Evolutionary conservation across 129 eudicot species (phyloP).

Genomic region (Rutidosis leptorrhynchoides): DNA sequence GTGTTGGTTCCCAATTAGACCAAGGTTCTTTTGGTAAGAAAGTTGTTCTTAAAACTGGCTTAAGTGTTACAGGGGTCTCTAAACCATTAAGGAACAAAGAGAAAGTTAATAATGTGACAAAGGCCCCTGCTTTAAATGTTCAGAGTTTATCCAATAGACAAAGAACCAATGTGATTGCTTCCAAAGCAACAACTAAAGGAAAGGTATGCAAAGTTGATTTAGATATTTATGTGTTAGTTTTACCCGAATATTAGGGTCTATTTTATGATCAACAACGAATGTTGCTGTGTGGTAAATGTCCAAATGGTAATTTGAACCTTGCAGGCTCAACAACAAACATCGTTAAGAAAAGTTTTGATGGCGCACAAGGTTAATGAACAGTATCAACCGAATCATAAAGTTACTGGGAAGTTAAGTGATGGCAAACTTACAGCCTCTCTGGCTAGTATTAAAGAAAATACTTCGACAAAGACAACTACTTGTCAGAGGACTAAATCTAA

Average conservation of each 20-base stretch:
- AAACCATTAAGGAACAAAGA: not conserved
- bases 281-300: not conserved
- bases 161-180: constrained; percentile 2
- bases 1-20: constrained; percentile 47
- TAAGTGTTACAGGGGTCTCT: constrained; percentile 19
- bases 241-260: not conserved
- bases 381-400: constrained; percentile 5
- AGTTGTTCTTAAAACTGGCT: constrained; percentile 18
- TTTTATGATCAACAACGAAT: not conserved
- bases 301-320: constrained; percentile 5
- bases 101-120: constrained; percentile 4
- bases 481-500: constrained; percentile 19
- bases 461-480: not conserved
- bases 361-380: constrained; percentile 31
- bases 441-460: constrained; percentile 37
- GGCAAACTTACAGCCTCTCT: constrained; percentile 1
- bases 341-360: constrained; percentile 32
- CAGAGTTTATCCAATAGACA: constrained; percentile 11
- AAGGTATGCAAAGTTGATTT: constrained; percentile 32
- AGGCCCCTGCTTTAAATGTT: constrained; percentile 28
- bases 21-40: constrained; percentile 20
- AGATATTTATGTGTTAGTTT: not conserved
- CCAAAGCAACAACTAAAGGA: constrained; percentile 32
- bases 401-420: constrained; percentile 17
- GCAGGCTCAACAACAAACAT: constrained; percentile 36